Evolutionary conservation across 768 basidiomycete species (phyloP).

Genomic region (Rhodotorula paludigena): DNA sequence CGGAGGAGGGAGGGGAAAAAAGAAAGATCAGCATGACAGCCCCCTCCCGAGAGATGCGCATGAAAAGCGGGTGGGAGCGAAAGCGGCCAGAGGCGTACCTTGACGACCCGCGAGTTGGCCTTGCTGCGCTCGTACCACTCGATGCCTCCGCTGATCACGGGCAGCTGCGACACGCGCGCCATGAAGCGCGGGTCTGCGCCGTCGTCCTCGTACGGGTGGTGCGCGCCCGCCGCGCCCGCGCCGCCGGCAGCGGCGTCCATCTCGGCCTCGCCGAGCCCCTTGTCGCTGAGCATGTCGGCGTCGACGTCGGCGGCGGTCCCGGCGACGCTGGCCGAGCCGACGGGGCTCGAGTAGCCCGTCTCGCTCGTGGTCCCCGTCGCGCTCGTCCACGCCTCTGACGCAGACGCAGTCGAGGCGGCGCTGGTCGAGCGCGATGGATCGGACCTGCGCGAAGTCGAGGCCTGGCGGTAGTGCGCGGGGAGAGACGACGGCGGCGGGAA

Average conservation of each 20-base stretch:
- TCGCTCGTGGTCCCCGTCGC: conserved; percentile 1
- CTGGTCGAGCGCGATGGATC: conserved; percentile 17
- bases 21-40: background rate
- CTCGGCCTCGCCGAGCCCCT: background rate
- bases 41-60: too few relatives aligned
- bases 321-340: background rate
- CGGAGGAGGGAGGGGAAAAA: background rate
- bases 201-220: background rate
- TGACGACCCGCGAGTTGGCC: conserved; percentile 75
- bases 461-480: background rate
- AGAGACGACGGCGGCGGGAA: background rate
- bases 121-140: conserved; percentile 63
- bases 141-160: conserved; percentile 27
- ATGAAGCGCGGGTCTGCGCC: conserved; percentile 32
- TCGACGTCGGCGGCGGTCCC: background rate
- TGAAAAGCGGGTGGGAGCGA: background rate
- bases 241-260: background rate
- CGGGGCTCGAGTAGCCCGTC: conserved; percentile 14
- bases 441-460: background rate
- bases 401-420: conserved; percentile 16
- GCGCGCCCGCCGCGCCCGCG: background rate
- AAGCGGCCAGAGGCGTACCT: conserved; percentile 53
- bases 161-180: conserved; percentile 31
- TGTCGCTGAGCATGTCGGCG: background rate
- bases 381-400: conserved; percentile 23